Evolutionary conservation across 257 asterid genomes (phyloP).

Genomic region (Capsicum pubescens): DNA sequence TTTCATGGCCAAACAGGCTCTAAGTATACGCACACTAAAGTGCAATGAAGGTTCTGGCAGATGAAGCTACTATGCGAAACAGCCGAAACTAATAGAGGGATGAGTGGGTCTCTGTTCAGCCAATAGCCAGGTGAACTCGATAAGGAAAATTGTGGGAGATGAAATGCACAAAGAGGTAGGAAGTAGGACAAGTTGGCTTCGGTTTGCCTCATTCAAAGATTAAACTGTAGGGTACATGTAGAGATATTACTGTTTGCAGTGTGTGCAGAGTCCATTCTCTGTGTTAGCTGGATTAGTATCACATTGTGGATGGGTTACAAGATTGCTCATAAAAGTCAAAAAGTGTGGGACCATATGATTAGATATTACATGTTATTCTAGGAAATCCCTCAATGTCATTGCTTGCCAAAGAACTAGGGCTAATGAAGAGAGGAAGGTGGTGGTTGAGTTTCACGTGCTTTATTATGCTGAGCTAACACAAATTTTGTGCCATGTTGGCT

Average conservation of each 20-base stretch:
- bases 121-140: background rate
- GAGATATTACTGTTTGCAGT: background rate
- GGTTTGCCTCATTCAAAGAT: background rate
- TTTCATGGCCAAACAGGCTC: too few species aligned
- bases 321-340: background rate
- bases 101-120: background rate
- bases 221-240: background rate
- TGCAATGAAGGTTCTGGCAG: background rate
- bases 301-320: background rate
- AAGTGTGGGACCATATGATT: background rate
- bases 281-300: background rate
- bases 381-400: background rate
- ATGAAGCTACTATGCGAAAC: background rate
- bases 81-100: background rate
- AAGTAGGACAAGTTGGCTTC: background rate
- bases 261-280: background rate
- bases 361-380: background rate
- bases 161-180: background rate
- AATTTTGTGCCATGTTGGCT: background rate
- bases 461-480: background rate
- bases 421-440: background rate
- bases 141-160: background rate
- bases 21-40: background rate
- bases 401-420: background rate
- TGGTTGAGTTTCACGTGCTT: background rate